Conservation (phyloP, 2,329 filamentous ascomycete genomes). For the Zymoseptoria crescenta region DNA sequence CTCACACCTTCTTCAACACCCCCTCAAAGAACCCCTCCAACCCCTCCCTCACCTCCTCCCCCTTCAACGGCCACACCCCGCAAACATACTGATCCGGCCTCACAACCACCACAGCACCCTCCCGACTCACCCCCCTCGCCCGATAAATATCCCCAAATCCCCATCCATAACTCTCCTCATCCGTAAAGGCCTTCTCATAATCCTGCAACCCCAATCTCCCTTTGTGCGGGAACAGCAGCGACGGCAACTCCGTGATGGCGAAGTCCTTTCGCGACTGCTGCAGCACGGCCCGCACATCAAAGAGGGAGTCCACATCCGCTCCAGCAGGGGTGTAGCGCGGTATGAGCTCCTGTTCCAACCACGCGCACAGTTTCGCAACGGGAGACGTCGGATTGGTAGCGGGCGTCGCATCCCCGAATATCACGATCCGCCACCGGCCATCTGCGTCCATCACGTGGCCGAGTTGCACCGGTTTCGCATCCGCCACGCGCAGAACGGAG, state of each 20-base stretch:
- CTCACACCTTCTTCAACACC: conserved; percentile 15
- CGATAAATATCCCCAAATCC: conserved; percentile 41
- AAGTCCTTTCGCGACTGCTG: conserved; percentile 24
- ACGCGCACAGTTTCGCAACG: conserved; percentile 18
- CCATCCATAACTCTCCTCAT: conserved; percentile 36
- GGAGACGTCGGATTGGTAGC: conserved; percentile 15
- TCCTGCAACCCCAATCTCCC: conserved; percentile 28
- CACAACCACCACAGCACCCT: conserved; percentile 53
- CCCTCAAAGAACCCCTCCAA: conserved; percentile 26
- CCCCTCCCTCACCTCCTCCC: conserved; percentile 10
- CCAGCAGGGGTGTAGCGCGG: conserved; percentile 33
- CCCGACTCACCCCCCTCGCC: conserved; percentile 50
- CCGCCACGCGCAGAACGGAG: conserved; percentile 26
- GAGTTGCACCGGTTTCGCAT: conserved; percentile 30
- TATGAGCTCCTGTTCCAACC: conserved; percentile 16
- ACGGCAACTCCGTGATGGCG: conserved; percentile 34
- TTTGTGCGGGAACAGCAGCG: conserved; percentile 38
- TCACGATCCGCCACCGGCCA: conserved; percentile 28
- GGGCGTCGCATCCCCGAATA: conserved; percentile 22
- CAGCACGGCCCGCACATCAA: conserved; percentile 44
- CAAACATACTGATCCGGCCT: conserved; percentile 61
- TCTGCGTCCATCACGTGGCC: conserved; percentile 30
- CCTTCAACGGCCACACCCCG: conserved; percentile 24
- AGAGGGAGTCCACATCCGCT: conserved; percentile 38
- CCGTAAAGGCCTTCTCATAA: conserved; percentile 39